These are phyloP conservation scores for Verticillium tricorpus DNA, from an alignment of 2,329 filamentous ascomycete genomes.

Conservation along the genomic window DNA sequence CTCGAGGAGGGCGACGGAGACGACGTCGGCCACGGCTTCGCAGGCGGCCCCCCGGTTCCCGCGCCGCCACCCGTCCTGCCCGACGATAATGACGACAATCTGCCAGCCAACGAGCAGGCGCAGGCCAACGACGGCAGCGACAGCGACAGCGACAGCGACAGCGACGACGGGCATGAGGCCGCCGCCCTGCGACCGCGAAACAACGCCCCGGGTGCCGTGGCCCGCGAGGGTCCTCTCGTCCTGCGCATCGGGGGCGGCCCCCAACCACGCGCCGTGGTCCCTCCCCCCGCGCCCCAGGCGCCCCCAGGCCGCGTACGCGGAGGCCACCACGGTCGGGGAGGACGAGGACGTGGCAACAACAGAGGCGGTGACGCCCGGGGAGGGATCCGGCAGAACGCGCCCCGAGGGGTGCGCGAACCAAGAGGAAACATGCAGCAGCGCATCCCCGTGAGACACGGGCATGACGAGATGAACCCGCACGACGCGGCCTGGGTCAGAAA, in stretches of 20 bases:
- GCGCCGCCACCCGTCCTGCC: constrained; percentile 4
- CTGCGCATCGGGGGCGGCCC: constrained; percentile 45
- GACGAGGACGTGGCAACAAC: constrained; percentile 18
- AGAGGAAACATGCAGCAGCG: constrained; percentile 12
- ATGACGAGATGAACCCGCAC: constrained; percentile 35
- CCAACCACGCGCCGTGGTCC: constrained; percentile 19
- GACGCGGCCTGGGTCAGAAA: constrained; percentile 49
- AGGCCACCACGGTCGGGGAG: constrained; percentile 14
- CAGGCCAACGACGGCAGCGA: constrained; percentile 20
- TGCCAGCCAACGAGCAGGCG: constrained; percentile 20
- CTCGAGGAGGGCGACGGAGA: constrained; percentile 73
- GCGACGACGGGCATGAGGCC: constrained; percentile 6
- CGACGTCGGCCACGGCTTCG: constrained; percentile 41
- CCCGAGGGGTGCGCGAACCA: constrained; percentile 15
- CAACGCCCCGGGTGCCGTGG: constrained; percentile 37
- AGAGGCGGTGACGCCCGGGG: constrained; percentile 21
- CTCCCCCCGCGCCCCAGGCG: constrained; percentile 23
- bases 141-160: constrained; percentile 25
- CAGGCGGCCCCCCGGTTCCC: constrained; percentile 26
- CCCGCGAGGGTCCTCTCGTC: constrained; percentile 52
- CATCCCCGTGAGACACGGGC: background rate
- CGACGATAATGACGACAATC: constrained; percentile 10
- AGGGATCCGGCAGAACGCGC: constrained; percentile 20
- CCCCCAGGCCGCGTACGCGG: constrained; percentile 16
- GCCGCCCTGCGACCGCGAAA: constrained; percentile 9